Base-by-base conservation (phyloP, 495 filamentous ascomycete species). In the Aspergillus heteromorphus region DNA sequence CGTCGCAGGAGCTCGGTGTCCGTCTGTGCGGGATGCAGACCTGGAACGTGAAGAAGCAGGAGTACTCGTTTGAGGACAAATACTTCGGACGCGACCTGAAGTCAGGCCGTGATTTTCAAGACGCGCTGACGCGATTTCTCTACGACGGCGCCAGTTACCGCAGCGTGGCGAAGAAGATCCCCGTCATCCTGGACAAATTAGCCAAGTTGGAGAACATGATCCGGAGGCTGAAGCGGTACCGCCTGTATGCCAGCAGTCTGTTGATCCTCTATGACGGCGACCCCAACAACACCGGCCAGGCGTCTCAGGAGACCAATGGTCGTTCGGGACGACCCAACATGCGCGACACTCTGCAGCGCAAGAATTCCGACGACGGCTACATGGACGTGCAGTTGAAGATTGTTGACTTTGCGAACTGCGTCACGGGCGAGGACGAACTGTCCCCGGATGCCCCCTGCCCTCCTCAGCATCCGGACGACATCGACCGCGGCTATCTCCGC, bases 341-440 rank as follows among this genome's bases (percentile, higher is more conserved):
- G 42, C 57, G 54, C 23, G 52, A 57, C 17, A 50, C 51, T 40
- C 43, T 62, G 23, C 64, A 61, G 16, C 67, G 66, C 23, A 64
- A 59, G 21, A 54, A 60, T 2, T 67, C 77, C 11, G 69, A 69
- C 11, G 74, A 80, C 36, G 71, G 74, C 9, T 73, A 81, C 13
- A 51, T 55, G 6, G 62, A 74, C 21, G 73, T 98, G 54, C 87
- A 95, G 62, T 80, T 98, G 65, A 97, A 97, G 69, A 95, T 98
- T 66, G 92, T 96, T 41, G 93, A 98, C 67, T 98, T 98, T 75
- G 93, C 93, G 21, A 98, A 98, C 65, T 97, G 92, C 58, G 87
- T 97, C 7, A 96, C 91, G 9, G 87, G 88, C 4, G 89, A 92
- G 49, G 90, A 96, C 62, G 69, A 76, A 27, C 55, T 83, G 16